Evolutionary conservation across 2,329 filamentous ascomycete genomes (phyloP), one percentile per base, ranked within the genome.

Genomic region (Fusarium nelsonii): DNA sequence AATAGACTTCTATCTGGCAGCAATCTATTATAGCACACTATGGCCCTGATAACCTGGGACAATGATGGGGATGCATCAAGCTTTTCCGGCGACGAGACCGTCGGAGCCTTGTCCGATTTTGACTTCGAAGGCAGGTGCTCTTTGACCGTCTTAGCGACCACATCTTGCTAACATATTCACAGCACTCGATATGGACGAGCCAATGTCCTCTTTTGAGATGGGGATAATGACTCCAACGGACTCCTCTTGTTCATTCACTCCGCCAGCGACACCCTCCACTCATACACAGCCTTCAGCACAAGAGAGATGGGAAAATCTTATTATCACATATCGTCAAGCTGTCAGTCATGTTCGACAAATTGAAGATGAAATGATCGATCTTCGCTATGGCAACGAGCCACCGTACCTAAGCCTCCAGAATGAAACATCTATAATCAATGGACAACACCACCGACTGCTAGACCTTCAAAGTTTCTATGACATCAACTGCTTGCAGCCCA

Each of bases 321-420:
- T 32, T 16, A 3, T 1, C 2, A 40, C 9, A 15, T 59, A 59
- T 8, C 52, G 20, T 1, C 33, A 59, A 48, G 20, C 52, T 1
- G 9, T 58, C 4, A 55, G 40, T 14, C 28, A 58, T 9, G 18
- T 59, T 11, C 33, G 52, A 8, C 9, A n/a, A 14, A 46, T 59
- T 6, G 56, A 59, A 6, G 26, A 59, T 5, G 33, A 48, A 18
- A 48, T 59, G 52, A 5, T 46, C 4, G 28, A 18, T n/a, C 50
- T 53, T 23, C 52, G 56, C 16, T 28, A 39, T 7, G 39, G 4
- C 1, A 14, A 4, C 2, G 11, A 34, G 3, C 16, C 28, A 8
- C 20, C 52, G 4, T 7, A 15, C n/a, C 15, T 39, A 2, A 9
- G 3, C 4, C 9, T 39, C 2, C 15, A 18, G 5, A 2, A 15